Evolutionary conservation across 2,329 filamentous ascomycete species (phyloP).

Genomic region (Aureobasidium subglaciale): DNA sequence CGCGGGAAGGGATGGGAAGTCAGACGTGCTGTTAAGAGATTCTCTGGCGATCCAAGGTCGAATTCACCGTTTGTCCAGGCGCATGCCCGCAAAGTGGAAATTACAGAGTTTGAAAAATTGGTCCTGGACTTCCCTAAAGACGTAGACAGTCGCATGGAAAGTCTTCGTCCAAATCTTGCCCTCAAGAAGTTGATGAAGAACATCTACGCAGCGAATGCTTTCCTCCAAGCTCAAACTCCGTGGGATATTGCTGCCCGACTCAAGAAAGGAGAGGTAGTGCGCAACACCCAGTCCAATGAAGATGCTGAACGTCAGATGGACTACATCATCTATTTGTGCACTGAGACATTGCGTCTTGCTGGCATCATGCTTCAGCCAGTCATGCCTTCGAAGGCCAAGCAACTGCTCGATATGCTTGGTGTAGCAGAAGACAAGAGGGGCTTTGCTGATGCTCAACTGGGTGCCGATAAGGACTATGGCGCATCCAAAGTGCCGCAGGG

Average conservation of each 20-base stretch:
- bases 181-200: constrained; percentile 57
- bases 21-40: constrained; percentile 25
- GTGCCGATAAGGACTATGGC: constrained; percentile 61
- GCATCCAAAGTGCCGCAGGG: constrained; percentile 34
- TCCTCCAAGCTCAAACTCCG: constrained; percentile 57
- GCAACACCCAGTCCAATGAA: constrained; percentile 13
- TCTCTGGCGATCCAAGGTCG: constrained; percentile 15
- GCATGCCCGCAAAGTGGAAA: not conserved
- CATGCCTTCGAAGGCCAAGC: constrained; percentile 70
- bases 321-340: constrained; percentile 59
- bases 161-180: constrained; percentile 57
- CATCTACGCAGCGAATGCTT: constrained; percentile 59
- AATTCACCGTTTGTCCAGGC: not conserved
- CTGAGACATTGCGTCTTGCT: constrained; percentile 70
- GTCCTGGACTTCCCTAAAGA: constrained; percentile 35
- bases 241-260: constrained; percentile 45
- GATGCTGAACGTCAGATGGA: constrained; percentile 39
- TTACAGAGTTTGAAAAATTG: constrained; percentile 30
- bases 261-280: not conserved
- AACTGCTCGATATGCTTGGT: constrained; percentile 70
- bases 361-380: constrained; percentile 86
- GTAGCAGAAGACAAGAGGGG: constrained; percentile 57
- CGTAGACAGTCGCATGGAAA: constrained; percentile 53
- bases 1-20: constrained; percentile 51
- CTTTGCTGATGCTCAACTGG: constrained; percentile 21